Evolutionary conservation across 2,329 filamentous ascomycete genomes (phyloP), one percentile per base, ranked within the genome.

Genomic region (Fusarium albidum): DNA sequence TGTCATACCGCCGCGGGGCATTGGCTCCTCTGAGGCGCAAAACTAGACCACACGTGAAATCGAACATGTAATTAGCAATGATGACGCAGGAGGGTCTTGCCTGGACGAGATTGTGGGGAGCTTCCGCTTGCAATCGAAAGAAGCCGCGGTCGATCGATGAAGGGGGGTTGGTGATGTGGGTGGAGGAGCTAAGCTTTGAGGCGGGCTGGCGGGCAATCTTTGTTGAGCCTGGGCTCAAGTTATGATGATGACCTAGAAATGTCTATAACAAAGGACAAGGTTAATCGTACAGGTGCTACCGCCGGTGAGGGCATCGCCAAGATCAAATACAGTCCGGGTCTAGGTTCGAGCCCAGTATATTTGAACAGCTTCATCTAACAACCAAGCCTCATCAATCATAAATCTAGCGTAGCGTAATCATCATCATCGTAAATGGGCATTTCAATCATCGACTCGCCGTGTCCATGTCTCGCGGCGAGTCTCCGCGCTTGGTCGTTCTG

Each of bases 1-100:
- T 67, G 64, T 68, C 66, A 68, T 64, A 29, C 42, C n/a, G 51
- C 45, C 47, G 63, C 43, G 58, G 61, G 64, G 53, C 54, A 57
- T 27, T 49, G 59, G 44, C 55, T 64, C 41, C 44, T 63, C 51
- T 48, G 55, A 58, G 53, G 55, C 38, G 52, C 56, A 49, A n/a
- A n/a, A 56, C 57, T 54, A 17, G 18, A 33, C 49, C 39, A 37
- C 59, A 62, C 57, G 65, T 64, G 64, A 55, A 56, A 52, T 18
- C 34, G 52, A 28, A 33, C 14, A 60, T 58, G 52, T 38, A n/a
- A n/a, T n/a, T n/a, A 49, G 55, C 58, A 64, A 59, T 63, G 59
- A 68, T 68, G 65, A 68, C 65, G 64, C 61, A 59, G 52, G 21
- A 52, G 50, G 58, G 49, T n/a, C 55, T 55, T 55, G 52, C 28